Evolutionary conservation across 2,329 filamentous ascomycete species (phyloP).

Genomic region (Fusarium fracticaudum): DNA sequence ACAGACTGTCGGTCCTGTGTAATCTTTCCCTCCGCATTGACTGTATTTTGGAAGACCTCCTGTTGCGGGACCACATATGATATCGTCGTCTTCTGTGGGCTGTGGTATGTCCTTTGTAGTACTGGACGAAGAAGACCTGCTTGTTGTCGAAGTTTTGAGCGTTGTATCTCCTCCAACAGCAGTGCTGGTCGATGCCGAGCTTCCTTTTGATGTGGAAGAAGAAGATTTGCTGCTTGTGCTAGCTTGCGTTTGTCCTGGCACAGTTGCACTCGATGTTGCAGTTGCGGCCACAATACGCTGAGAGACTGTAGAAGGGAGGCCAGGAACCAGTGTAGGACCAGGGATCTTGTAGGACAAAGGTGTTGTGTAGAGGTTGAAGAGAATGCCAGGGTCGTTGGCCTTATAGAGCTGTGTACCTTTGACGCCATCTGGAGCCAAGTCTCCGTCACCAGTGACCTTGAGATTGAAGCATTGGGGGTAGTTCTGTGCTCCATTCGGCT

Average conservation of each 20-base stretch:
- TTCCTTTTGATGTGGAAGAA: not conserved
- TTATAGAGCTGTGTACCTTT: slow-evolving; percentile 45
- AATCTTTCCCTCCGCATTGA: slow-evolving; percentile 31
- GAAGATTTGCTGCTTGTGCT: not conserved
- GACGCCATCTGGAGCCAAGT: slow-evolving; percentile 45
- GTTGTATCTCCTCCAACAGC: slow-evolving; percentile 6
- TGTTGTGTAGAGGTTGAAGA: slow-evolving; percentile 47
- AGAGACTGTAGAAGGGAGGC: slow-evolving; percentile 29
- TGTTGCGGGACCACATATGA: slow-evolving; percentile 24
- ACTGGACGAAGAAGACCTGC: not conserved
- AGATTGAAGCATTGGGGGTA: slow-evolving; percentile 63
- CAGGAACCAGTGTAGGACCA: slow-evolving; percentile 39
- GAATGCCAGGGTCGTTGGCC: slow-evolving; percentile 45
- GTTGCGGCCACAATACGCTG: slow-evolving; percentile 11
- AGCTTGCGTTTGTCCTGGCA: slow-evolving; percentile 7
- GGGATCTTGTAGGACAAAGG: slow-evolving; percentile 41
- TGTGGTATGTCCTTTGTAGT: not conserved
- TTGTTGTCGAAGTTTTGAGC: slow-evolving; percentile 17
- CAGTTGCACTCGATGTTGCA: slow-evolving; percentile 34
- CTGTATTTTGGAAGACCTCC: slow-evolving; percentile 36
- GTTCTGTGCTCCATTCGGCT: slow-evolving; percentile 59
- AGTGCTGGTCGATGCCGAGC: not conserved
- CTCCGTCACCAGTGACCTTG: slow-evolving; percentile 54
- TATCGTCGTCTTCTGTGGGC: slow-evolving; percentile 14
- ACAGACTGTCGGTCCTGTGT: slow-evolving; percentile 8